Evolutionary conservation across 805 yeast genomes (phyloP).

Genomic region (Yueomyces sp.): DNA sequence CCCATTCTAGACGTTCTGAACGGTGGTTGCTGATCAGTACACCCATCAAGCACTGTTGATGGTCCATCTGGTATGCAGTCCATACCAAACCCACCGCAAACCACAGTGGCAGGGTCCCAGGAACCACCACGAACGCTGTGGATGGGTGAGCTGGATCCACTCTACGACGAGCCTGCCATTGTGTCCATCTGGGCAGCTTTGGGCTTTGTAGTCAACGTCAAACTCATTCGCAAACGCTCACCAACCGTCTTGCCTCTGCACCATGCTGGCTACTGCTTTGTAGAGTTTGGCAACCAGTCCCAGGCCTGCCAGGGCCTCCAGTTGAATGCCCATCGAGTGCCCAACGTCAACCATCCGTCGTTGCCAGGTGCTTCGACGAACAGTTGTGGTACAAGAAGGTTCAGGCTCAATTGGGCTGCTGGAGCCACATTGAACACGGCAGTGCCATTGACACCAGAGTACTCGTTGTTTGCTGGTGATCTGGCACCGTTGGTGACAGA

Average conservation of each 20-base stretch:
- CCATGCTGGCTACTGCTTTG: conserved; percentile 63
- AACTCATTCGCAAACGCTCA: conserved; percentile 39
- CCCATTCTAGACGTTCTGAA: background rate
- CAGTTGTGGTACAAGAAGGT: conserved; percentile 38
- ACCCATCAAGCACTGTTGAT: background rate
- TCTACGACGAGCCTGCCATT: conserved; percentile 54
- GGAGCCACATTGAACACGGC: conserved; percentile 67
- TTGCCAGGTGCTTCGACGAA: conserved; percentile 16
- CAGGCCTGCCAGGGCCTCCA: conserved; percentile 59
- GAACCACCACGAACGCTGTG: conserved; percentile 60
- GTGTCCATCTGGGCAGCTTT: conserved; percentile 47
- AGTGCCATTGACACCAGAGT: conserved; percentile 63
- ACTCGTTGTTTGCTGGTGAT: conserved; percentile 72
- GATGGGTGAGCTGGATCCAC: conserved; percentile 84
- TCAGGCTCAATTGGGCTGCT: conserved; percentile 73
- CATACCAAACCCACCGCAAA: conserved; percentile 41
- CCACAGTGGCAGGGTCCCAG: conserved; percentile 32
- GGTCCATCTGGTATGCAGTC: too few species aligned
- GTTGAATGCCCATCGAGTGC: conserved; percentile 51
- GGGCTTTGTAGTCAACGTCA: conserved; percentile 46
- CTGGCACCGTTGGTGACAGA: conserved; percentile 67
- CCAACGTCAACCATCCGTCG: conserved; percentile 27
- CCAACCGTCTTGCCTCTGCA: conserved; percentile 22
- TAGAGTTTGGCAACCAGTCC: conserved; percentile 55
- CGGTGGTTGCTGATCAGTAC: background rate